Conservation (phyloP, 176 grass and related monocot genomes). For the Lolium multiflorum region DNA sequence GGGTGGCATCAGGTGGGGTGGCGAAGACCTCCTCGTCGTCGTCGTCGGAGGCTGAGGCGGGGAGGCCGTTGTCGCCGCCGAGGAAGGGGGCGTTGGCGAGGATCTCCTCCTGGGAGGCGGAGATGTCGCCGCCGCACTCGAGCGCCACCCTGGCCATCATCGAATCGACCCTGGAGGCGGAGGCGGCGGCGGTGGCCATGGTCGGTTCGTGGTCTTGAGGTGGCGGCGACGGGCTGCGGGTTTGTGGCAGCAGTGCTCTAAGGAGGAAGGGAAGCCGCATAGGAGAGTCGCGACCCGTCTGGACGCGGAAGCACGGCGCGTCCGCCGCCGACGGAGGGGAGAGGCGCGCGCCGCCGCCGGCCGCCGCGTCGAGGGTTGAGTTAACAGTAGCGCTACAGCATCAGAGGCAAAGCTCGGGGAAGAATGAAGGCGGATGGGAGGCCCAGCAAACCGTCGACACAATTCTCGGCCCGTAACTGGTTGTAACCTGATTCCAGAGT, state of each 20-base stretch:
- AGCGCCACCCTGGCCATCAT: neutral
- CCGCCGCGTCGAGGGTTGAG: too few relatives aligned
- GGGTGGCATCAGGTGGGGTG: conserved; percentile 23
- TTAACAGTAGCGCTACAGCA: too few relatives aligned
- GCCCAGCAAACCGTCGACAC: too few relatives aligned
- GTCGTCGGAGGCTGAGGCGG: neutral
- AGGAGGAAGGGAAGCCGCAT: neutral
- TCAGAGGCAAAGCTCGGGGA: too few relatives aligned
- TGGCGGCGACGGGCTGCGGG: neutral
- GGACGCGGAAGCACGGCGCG: too few relatives aligned
- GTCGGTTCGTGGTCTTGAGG: neutral
- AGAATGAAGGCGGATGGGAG: too few relatives aligned
- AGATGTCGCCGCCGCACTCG: conserved; percentile 37
- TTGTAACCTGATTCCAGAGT: too few relatives aligned
- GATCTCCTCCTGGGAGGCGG: conserved; percentile 41
- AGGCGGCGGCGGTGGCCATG: neutral
- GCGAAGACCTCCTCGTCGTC: conserved; percentile 28
- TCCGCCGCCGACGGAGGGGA: too few relatives aligned
- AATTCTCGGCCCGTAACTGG: too few relatives aligned
- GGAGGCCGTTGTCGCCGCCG: neutral
- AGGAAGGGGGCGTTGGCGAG: conserved; percentile 31
- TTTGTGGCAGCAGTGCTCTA: neutral
- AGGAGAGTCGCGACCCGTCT: too few relatives aligned
- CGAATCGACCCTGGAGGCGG: too few relatives aligned
- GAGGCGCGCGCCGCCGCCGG: too few relatives aligned